Evolutionary conservation across 2,329 filamentous ascomycete genomes (phyloP).

Genomic region (Colletotrichum liriopes): DNA sequence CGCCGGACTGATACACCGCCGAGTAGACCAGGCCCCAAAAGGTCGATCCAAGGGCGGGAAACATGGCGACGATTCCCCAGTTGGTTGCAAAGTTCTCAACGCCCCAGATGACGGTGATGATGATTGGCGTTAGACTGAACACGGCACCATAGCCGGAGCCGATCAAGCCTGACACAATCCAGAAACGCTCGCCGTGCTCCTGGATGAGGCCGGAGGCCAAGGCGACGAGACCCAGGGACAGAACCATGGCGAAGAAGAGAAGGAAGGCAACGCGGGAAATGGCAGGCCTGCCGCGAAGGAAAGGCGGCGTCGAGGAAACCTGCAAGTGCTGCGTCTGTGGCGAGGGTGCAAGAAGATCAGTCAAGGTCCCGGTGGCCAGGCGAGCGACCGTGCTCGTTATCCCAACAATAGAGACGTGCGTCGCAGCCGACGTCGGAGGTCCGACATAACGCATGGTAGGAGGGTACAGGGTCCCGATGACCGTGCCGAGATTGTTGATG

Average conservation of each 20-base stretch:
- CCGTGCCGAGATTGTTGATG: slow-evolving; percentile 96
- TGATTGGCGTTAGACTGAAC: slow-evolving; percentile 91
- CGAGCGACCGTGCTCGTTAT: slow-evolving; percentile 92
- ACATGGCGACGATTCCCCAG: slow-evolving; percentile 95
- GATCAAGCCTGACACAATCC: slow-evolving; percentile 86
- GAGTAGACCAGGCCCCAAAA: slow-evolving; percentile 95
- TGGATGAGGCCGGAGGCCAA: slow-evolving; percentile 85
- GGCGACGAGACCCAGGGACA: slow-evolving; percentile 83
- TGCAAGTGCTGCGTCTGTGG: slow-evolving; percentile 73
- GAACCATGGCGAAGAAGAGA: slow-evolving; percentile 79
- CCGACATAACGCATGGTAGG: slow-evolving; percentile 62
- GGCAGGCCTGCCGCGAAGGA: slow-evolving; percentile 59
- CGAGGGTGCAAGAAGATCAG: slow-evolving; percentile 85
- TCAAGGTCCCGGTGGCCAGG: slow-evolving; percentile 89
- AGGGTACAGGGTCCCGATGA: slow-evolving; percentile 87
- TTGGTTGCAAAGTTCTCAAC: slow-evolving; percentile 99
- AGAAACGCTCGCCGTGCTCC: slow-evolving; percentile 84
- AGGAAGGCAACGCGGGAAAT: slow-evolving; percentile 88
- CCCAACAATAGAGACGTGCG: slow-evolving; percentile 93
- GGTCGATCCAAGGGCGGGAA: slow-evolving; percentile 88
- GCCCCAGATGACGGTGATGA: slow-evolving; percentile 98
- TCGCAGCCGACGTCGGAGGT: slow-evolving; percentile 76
- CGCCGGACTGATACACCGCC: slow-evolving; percentile 80
- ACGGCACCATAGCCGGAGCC: slow-evolving; percentile 94
- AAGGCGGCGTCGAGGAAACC: slow-evolving; percentile 51